Evolutionary conservation across 1,284 basidiomycete genomes (phyloP), one percentile per base, ranked within the genome.

Genomic region (Fomitopsis pinicola): DNA sequence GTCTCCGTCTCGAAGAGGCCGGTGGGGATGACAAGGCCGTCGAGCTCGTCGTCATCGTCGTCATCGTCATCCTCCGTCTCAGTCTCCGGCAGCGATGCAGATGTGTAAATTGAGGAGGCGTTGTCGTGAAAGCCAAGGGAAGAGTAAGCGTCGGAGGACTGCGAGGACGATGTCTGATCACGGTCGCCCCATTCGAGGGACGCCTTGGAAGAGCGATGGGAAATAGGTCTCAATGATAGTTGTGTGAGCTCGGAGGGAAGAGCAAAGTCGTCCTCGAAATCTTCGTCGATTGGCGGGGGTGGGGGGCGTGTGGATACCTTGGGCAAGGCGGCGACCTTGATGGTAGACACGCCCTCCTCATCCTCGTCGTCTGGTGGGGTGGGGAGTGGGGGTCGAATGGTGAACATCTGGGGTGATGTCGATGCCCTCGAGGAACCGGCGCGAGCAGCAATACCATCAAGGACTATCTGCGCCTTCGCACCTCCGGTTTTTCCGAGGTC

Each of bases 161-260:
- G 87, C 3, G 91, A 92, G 12, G 91, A 91, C 1, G 82, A 85
- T 2, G 90, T 89, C 59, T 89, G 84, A 68, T 92, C 89, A 72
- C 85, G 88, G 76, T 92, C 90, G 40, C 88, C 87, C 89, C 90
- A 92, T 75, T 92, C 89, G 30, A 92, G 78, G 1, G 91, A 92
- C 57, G 84, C 84, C 75, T 91, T 92, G 61, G 91, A 92, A 10
- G 86, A 82, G 56, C 88, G 84, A 69, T 89, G 88, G 35, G 87
- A 83, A 62, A 88, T 77, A 61, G 89, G 88, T 48, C 86, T 84
- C 54, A 93, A 84, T 30, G 91, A 93, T 48, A 93, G 81, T 67
- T 83, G 86, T 15, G 88, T 90, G 59, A 93, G 82, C 71, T 91
- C 86, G 52, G 82, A 82, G 42, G 92, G 92, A 33, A 94, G 79